Evolutionary conservation across 257 asterid genomes (phyloP).

Genomic region (Solanum arcanum): DNA sequence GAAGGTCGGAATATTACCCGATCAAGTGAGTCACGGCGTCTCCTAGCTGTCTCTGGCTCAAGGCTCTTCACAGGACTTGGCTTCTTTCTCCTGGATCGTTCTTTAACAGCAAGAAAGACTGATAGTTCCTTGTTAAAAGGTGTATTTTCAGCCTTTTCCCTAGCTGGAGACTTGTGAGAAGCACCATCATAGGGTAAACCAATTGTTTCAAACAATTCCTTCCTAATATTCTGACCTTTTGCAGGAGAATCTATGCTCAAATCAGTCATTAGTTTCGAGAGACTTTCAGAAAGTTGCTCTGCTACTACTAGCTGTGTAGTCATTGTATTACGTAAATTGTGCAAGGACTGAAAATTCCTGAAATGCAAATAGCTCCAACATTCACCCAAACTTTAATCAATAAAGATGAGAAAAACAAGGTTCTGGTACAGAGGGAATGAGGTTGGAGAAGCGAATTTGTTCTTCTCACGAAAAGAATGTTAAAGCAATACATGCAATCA

Average conservation of each 20-base stretch:
- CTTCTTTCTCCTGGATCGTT: conserved; percentile 32
- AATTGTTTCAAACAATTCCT: conserved; percentile 74
- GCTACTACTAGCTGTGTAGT: conserved; percentile 78
- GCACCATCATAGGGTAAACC: conserved; percentile 55
- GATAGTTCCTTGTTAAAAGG: conserved; percentile 38
- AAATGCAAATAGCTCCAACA: conserved; percentile 5
- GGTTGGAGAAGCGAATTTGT: background rate
- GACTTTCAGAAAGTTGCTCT: conserved; percentile 77
- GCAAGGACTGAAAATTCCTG: conserved; percentile 69
- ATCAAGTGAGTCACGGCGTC: conserved; percentile 72
- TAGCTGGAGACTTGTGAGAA: conserved; percentile 36
- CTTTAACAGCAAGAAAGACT: conserved; percentile 33
- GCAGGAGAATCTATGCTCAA: conserved; percentile 51
- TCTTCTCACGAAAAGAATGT: background rate
- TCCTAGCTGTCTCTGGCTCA: conserved; percentile 82
- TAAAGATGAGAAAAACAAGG: background rate
- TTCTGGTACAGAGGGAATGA: background rate
- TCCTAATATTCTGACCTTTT: conserved; percentile 43
- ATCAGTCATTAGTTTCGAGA: conserved; percentile 72
- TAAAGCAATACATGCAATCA: background rate
- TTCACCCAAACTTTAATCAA: background rate
- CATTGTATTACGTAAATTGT: conserved; percentile 54
- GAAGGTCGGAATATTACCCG: conserved; percentile 27
- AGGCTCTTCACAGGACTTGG: conserved; percentile 29
- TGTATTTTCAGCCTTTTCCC: conserved; percentile 29